phyloP scores from a whole-genome alignment of 306 rosid genomes.

The Trichosanthes truncata region DNA sequence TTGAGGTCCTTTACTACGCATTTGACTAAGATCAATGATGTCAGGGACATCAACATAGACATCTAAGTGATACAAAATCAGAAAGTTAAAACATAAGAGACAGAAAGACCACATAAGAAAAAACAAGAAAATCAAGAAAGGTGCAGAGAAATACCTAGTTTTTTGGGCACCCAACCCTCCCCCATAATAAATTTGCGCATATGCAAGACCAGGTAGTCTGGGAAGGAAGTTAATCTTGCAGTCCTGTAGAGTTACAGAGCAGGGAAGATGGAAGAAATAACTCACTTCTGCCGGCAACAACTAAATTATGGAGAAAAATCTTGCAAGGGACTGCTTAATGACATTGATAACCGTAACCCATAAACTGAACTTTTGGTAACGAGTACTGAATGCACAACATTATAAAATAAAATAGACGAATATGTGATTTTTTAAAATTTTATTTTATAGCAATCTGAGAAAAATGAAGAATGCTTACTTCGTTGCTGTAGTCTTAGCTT shows the following conservation, averaged over 20 bases:
- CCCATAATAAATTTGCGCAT: conserved; percentile 95
- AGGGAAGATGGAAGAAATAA: background rate
- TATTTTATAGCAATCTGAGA: background rate
- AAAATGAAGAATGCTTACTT: conserved; percentile 43
- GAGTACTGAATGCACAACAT: background rate
- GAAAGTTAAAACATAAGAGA: background rate
- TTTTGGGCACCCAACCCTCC: conserved; percentile 94
- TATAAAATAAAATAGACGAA: background rate
- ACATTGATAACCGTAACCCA: background rate
- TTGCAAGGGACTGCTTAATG: background rate
- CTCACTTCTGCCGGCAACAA: conserved; percentile 9
- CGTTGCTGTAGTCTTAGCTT: conserved; percentile 73
- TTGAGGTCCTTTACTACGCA: conserved; percentile 8
- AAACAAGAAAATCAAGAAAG: background rate
- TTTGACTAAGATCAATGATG: conserved; percentile 64
- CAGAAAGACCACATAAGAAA: background rate
- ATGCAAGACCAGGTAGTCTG: conserved; percentile 91
- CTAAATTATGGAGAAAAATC: background rate
- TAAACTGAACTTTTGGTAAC: background rate
- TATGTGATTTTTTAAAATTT: background rate
- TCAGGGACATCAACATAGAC: conserved; percentile 94
- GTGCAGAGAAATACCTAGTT: conserved; percentile 54
- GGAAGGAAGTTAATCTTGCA: conserved; percentile 86
- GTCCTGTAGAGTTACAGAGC: conserved; percentile 34
- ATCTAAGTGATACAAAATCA: conserved; percentile 42